These are phyloP conservation scores for Sisymbrium altissimum DNA, from an alignment of 345 rosid genomes.

Conservation along the genomic window DNA sequence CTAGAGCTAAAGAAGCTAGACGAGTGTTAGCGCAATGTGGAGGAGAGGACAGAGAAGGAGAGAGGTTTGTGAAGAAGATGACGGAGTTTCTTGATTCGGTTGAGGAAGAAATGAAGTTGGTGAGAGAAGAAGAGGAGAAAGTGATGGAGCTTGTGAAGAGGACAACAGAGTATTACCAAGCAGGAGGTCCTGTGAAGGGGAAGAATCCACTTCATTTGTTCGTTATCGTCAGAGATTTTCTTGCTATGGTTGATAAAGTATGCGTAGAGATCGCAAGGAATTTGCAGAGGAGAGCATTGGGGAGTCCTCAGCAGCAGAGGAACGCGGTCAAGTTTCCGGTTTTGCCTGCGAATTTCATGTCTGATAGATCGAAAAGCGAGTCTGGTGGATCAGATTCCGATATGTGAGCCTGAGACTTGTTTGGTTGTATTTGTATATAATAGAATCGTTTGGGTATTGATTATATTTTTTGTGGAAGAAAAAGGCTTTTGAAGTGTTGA, in stretches of 20 bases:
- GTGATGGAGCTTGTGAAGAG: conserved; percentile 61
- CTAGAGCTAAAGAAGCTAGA: conserved; percentile 44
- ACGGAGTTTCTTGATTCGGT: conserved; percentile 57
- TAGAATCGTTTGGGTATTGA: not conserved
- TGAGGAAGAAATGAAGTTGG: conserved; percentile 54
- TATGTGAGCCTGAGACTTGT: conserved; percentile 8
- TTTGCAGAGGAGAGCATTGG: conserved; percentile 37
- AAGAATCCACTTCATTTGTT: conserved; percentile 52
- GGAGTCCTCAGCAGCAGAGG: conserved; percentile 21
- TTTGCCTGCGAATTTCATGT: conserved; percentile 43
- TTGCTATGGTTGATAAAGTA: conserved; percentile 75
- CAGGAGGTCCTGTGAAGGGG: conserved; percentile 47
- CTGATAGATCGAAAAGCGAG: conserved; percentile 43
- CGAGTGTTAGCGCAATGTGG: conserved; percentile 33
- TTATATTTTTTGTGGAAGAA: conserved; percentile 3
- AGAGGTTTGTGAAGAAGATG: conserved; percentile 56
- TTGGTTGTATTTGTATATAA: conserved; percentile 27
- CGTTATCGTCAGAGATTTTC: conserved; percentile 70
- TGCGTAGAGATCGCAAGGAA: conserved; percentile 53
- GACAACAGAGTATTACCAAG: conserved; percentile 77
- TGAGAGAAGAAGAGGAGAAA: conserved; percentile 53
- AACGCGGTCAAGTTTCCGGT: conserved; percentile 36
- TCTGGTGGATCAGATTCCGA: conserved; percentile 42
- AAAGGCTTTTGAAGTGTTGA: conserved; percentile 4
- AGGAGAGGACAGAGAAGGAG: conserved; percentile 36